A percentile compares a stretch with the other conserved stretches of the same genome.
These are phyloP conservation scores for Hermanozyma aechmeae DNA, from an alignment of 805 yeast species.

Conservation along the genomic window DNA sequence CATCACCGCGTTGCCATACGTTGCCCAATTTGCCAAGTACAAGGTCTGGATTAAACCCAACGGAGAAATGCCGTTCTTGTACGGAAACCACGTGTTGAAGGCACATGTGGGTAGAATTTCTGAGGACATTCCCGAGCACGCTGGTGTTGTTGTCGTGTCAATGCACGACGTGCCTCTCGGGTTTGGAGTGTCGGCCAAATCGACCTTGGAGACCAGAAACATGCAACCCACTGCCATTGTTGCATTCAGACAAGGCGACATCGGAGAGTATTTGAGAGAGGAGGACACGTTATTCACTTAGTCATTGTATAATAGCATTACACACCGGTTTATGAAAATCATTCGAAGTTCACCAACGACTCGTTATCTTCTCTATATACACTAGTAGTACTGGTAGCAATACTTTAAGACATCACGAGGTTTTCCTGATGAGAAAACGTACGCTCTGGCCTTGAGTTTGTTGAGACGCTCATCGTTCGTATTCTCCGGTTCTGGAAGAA, in stretches of 20 bases:
- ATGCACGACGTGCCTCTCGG: slow-evolving; percentile 93
- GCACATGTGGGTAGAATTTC: slow-evolving; percentile 97
- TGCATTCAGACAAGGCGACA: slow-evolving; percentile 94
- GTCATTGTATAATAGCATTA: no score
- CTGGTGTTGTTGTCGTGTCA: slow-evolving; percentile 85
- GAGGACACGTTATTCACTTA: slow-evolving; percentile 91
- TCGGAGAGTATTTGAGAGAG: slow-evolving; percentile 95
- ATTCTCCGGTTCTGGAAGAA: no score
- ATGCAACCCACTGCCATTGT: slow-evolving; percentile 92
- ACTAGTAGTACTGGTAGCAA: slow-evolving; percentile 16
- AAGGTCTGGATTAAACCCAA: slow-evolving; percentile 94
- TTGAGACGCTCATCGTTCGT: no score
- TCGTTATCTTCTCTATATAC: not conserved
- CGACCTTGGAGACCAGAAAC: slow-evolving; percentile 79
- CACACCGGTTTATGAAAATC: no score
- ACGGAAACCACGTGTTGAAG: slow-evolving; percentile 92
- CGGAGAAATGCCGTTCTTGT: slow-evolving; percentile 97
- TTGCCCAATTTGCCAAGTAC: slow-evolving; percentile 83
- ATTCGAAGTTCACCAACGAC: no score
- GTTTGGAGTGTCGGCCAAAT: slow-evolving; percentile 89
- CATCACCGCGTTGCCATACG: slow-evolving; percentile 76
- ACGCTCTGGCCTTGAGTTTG: slow-evolving; percentile 18
- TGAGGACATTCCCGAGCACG: slow-evolving; percentile 96
- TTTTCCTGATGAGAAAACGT: slow-evolving; percentile 29
- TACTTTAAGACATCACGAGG: slow-evolving; percentile 27